Conservation (phyloP, 2,329 filamentous ascomycete genomes). For the Plenodomus biglobosus region DNA sequence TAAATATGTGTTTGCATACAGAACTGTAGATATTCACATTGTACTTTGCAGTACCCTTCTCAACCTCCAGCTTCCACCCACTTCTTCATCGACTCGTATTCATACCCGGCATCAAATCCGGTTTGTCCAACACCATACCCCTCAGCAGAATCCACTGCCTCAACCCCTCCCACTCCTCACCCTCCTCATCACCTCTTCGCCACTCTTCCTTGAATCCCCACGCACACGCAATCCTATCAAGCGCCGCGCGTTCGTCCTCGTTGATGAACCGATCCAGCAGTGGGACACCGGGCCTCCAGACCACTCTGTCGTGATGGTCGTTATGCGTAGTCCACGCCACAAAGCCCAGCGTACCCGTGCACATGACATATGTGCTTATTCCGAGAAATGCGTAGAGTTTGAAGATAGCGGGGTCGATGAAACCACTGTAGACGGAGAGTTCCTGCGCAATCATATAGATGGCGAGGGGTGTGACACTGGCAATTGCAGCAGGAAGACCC, state of each 20-base stretch:
- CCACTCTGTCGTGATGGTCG: conserved; percentile 92
- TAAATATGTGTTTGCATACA: no score
- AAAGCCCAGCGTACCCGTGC: conserved; percentile 78
- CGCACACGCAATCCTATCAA: conserved; percentile 81
- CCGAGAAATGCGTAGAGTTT: conserved; percentile 78
- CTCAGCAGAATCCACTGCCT: conserved; percentile 79
- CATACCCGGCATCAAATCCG: conserved; percentile 93
- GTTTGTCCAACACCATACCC: conserved; percentile 87
- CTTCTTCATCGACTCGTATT: conserved; percentile 42
- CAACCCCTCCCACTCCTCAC: conserved; percentile 83
- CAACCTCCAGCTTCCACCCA: background rate
- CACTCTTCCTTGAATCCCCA: conserved; percentile 88
- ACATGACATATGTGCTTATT: conserved; percentile 78
- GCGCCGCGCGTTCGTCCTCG: conserved; percentile 84
- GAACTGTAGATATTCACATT: no score
- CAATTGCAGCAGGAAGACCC: conserved; percentile 60
- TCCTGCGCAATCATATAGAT: conserved; percentile 71
- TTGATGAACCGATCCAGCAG: conserved; percentile 80
- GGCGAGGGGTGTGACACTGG: conserved; percentile 63
- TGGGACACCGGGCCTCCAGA: conserved; percentile 81
- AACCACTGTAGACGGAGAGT: conserved; percentile 66
- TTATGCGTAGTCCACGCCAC: conserved; percentile 85
- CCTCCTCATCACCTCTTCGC: conserved; percentile 85
- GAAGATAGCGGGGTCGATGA: conserved; percentile 74
- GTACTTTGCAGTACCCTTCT: no score